Evolutionary conservation across 495 filamentous ascomycete species (phyloP), one percentile per base, ranked within the genome.

Genomic region (Podospora pseudocomata): DNA sequence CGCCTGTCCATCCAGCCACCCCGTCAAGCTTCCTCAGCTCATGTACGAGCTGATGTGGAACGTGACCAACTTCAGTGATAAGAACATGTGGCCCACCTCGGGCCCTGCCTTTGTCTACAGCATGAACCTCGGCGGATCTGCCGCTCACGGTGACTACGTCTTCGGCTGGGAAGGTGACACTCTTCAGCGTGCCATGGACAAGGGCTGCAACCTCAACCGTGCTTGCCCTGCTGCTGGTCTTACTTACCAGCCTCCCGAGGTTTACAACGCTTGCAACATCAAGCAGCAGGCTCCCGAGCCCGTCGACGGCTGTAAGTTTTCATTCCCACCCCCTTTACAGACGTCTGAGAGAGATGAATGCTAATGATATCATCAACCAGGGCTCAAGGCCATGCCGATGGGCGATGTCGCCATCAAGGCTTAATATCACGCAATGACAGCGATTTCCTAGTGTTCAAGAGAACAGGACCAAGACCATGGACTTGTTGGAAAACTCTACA

Each of bases 11-110:
- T 71, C 78, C 5, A 82, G 79, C 3, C 90, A 91, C 77, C 88
- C 89, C 54, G 82, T 86, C 67, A 88, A 87, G 72, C 79, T 90
- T 4, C 81, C 87, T 65, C 86, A 88, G 63, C 79, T 92, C 73
- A 91, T 92, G 80, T 87, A 88, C 76, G 90, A 92, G 79, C 79
- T 91, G 69, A 83, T 87, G 75, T 92, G 85, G 80, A 81, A 87
- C 75, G 84, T 86, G 20, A 77, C 81, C 62, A 76, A 75, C 30
- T 90, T 89, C 72, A 77, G 80, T 54, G 80, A 87, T 74, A 76
- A 80, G 73, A 68, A 74, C 76, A 75, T 78, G 67, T 90, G 87
- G 86, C 85, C 86, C 70, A 78, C 78, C 69, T 80, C 80, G 49
- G 86, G 87, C 73, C 87, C 87, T 4, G 72, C 72, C 28, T 89